Base-by-base conservation (phyloP, 164 flowering plant species). In the Kingdonia uniflora region DNA sequence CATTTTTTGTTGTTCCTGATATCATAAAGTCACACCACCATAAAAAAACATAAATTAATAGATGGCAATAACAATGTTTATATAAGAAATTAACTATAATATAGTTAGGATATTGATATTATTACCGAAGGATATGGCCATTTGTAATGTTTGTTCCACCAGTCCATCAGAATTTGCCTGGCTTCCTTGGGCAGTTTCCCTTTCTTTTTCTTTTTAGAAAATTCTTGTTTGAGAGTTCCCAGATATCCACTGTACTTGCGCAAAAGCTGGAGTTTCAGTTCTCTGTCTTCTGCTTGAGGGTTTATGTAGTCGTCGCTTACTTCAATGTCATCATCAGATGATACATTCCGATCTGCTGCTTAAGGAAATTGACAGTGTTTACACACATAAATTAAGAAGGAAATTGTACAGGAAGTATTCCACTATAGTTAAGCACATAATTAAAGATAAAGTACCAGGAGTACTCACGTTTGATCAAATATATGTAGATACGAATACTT, bases 91-190 rank as follows among this genome's bases (percentile, higher is more conserved):
- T 41, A 37, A 5, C 13, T 16, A 43, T 19, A 44, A 44, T 11
- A n/a, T 2, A n/a, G 19, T 1, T 7, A 37, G 38, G 39, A 6
- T 19, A 25, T 11, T 13, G 37, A 19, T 10, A 37, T 16, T 37
- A 5, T 37, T 57, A 88, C 97, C 72, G 97, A 85, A 11, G 97
- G 97, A 42, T 85, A 89, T n/a, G 97, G 95, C 97, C 97, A 89
- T 71, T 84, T 89, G 83, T 85, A 77, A 59, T 89, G 92, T 51
- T 80, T 64, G 63, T 76, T 75, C 97, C 97, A 89, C 97, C 97
- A 89, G 14, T 82, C 92, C 11, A 85, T 71, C 58, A 89, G 54
- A 47, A 85, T 87, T 50, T 85, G 89, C 54, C 95, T 65, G 1
- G 97, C 95, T 68, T 89, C 95, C 63, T 79, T 85, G 0, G 97